Percentiles rank a stretch among this genome's conserved stretches.
These are phyloP conservation scores for Gracilariopsis chorda DNA, from an alignment of 23 red algal genomes.

Conservation along the genomic window DNA sequence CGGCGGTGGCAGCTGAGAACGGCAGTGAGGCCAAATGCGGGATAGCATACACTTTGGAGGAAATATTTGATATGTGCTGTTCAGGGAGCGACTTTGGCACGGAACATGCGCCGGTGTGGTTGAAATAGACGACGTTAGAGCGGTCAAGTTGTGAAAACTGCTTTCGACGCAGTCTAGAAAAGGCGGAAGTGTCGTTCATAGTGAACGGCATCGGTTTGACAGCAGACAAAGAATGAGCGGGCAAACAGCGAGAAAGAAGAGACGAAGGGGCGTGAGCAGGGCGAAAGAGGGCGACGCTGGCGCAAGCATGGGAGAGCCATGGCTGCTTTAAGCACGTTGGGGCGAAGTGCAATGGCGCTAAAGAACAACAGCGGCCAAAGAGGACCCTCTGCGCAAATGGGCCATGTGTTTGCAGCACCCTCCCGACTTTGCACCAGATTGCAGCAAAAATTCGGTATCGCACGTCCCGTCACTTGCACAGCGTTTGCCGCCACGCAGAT, in stretches of 20 bases:
- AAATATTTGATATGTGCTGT: conserved; percentile 5
- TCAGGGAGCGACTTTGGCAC: conserved; percentile 12
- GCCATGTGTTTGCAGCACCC: no score
- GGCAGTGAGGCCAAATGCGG: conserved; percentile 31
- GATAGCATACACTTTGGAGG: conserved; percentile 11
- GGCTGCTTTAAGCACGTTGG: no score
- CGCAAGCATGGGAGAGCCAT: no score
- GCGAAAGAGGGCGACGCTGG: no score
- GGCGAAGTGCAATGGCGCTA: no score
- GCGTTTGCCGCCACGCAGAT: no score
- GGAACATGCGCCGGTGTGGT: conserved; percentile 40
- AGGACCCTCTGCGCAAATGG: no score
- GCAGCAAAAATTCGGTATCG: no score
- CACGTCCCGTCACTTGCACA: no score
- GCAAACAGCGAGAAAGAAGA: not conserved
- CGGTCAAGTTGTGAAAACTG: conserved; percentile 46
- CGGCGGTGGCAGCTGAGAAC: not conserved
- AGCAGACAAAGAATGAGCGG: not conserved
- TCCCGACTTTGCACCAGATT: no score
- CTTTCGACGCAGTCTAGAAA: not conserved
- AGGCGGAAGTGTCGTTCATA: conserved; percentile 12
- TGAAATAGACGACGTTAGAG: conserved; percentile 31
- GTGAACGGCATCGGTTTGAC: not conserved
- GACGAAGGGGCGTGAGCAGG: not conserved
- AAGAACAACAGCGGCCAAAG: no score